Percentiles rank a stretch among this genome's conserved stretches.
phyloP scores from a whole-genome alignment of 441 rosid genomes.

The Euphorbia celastroides region DNA sequence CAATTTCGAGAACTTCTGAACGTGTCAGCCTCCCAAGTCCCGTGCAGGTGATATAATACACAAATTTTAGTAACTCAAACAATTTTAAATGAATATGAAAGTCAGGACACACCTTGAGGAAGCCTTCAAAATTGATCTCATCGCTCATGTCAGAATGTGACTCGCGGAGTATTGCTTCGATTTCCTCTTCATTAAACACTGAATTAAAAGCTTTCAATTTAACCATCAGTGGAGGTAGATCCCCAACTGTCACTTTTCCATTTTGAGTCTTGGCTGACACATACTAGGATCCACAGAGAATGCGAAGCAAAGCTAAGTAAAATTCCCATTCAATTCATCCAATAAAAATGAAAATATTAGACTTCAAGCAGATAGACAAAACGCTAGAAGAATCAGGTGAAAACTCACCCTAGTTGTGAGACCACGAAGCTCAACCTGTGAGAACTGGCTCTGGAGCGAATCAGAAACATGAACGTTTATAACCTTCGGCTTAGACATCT shows the following conservation, averaged over 20 bases:
- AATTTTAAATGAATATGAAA: conserved; percentile 9
- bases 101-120: conserved; percentile 60
- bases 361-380: conserved; percentile 7
- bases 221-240: conserved; percentile 60
- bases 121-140: conserved; percentile 86
- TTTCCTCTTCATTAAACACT: conserved; percentile 61
- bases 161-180: conserved; percentile 50
- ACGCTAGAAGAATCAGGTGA: conserved; percentile 9
- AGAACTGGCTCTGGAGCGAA: conserved; percentile 97
- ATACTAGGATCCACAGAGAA: conserved; percentile 39
- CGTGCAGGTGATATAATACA: neutral
- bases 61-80: neutral
- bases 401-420: conserved; percentile 78
- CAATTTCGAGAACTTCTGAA: conserved; percentile 18
- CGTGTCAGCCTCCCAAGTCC: conserved; percentile 7
- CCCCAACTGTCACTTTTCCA: conserved; percentile 52
- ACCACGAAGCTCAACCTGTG: conserved; percentile 93
- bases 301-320: conserved; percentile 1
- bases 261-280: conserved; percentile 48
- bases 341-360: neutral
- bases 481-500: conserved; percentile 62
- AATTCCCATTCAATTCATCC: neutral
- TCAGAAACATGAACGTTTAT: conserved; percentile 84
- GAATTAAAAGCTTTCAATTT: conserved; percentile 64
- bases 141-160: conserved; percentile 33